These are phyloP conservation scores for Pseudocercospora fijiensis DNA, from an alignment of 2,329 filamentous ascomycete genomes.

Conservation along the genomic window DNA sequence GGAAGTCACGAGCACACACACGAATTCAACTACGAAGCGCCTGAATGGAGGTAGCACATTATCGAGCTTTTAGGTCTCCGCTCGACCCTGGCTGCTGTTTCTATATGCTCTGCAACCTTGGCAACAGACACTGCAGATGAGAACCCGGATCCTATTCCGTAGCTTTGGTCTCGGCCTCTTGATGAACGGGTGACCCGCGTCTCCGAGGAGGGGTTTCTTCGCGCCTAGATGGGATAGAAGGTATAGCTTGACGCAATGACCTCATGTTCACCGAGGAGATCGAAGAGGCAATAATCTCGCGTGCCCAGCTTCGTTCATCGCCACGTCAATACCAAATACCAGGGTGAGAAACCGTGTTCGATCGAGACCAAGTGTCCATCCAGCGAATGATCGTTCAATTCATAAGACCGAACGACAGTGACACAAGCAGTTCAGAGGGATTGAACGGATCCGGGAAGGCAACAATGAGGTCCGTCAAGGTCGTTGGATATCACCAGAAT, in stretches of 20 bases:
- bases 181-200: background rate
- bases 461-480: slow-evolving; percentile 28
- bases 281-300: background rate
- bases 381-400: background rate
- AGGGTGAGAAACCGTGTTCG: background rate
- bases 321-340: background rate
- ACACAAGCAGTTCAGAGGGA: background rate
- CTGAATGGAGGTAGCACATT: no score
- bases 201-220: background rate
- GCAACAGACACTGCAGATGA: background rate
- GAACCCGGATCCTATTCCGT: background rate
- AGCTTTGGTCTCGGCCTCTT: slow-evolving; percentile 1
- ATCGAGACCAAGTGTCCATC: background rate
- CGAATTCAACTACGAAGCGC: no score
- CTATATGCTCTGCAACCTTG: background rate
- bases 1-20: no score
- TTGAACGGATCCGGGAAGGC: background rate
- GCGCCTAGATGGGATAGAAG: background rate
- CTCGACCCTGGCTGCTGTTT: background rate
- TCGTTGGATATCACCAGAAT: slow-evolving; percentile 31
- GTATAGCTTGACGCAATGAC: slow-evolving; percentile 1
- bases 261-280: background rate
- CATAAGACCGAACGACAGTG: no score
- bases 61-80: no score
- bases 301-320: background rate